Percentiles rank a stretch among this genome's conserved stretches.
These are phyloP conservation scores for Fusarium palustre DNA, from an alignment of 2,329 filamentous ascomycete genomes.

Conservation along the genomic window DNA sequence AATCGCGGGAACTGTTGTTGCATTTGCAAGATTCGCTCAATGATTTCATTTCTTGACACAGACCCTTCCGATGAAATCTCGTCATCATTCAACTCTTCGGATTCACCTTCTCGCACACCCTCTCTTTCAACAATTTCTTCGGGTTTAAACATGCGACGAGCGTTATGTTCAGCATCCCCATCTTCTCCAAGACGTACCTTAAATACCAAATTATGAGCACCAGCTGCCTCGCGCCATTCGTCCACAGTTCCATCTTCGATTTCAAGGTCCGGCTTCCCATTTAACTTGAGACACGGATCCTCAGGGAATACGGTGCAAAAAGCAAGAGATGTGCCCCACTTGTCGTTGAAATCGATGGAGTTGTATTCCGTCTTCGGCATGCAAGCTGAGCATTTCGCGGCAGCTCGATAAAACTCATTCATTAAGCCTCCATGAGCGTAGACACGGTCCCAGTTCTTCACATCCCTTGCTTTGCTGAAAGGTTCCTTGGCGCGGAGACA, in stretches of 20 bases:
- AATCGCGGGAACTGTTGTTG: too few species aligned
- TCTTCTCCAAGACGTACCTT: neutral
- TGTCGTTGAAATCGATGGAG: neutral
- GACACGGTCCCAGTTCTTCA: neutral
- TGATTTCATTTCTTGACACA: too few species aligned
- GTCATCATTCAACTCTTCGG: neutral
- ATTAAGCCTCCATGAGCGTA: neutral
- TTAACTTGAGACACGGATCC: neutral
- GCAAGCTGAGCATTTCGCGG: neutral
- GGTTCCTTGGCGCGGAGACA: neutral
- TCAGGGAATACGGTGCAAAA: neutral
- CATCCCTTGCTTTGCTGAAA: fast-evolving
- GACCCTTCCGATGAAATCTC: neutral
- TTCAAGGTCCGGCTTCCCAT: neutral
- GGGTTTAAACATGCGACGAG: neutral
- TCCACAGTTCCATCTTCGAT: neutral
- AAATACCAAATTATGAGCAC: neutral
- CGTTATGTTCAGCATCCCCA: neutral
- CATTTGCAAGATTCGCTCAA: too few species aligned
- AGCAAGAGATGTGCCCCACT: neutral
- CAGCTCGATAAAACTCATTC: neutral
- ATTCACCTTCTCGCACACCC: neutral
- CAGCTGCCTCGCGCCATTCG: slow-evolving; percentile 1
- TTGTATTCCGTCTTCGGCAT: slow-evolving; percentile 1
- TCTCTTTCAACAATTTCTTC: neutral